Base-by-base conservation (phyloP, 2,329 filamentous ascomycete species). In the Cylindrodendrum hubeiense region DNA sequence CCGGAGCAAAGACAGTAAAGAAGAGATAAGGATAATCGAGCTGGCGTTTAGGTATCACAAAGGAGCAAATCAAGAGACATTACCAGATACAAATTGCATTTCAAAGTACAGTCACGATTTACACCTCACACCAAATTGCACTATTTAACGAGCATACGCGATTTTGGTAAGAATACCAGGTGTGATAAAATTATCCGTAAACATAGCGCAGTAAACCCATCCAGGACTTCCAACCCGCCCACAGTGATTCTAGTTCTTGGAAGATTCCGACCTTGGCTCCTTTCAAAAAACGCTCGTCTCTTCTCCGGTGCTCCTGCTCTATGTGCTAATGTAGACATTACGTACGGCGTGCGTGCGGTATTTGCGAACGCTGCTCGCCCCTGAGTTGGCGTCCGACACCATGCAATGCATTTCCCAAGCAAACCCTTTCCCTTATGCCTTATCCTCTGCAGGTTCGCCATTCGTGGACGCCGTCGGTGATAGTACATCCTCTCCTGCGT, bases 241-340 rank as follows among this genome's bases (percentile, higher is more conserved):
- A 44, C 50, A 55, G 43, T 54, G 26, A 43, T 60, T 64, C 56
- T 64, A 64, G 56, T 60, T 64, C 50, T 49, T 47, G 43, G 41
- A 41, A 64, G 61, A 64, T 64, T 54, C 37, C 37, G n/a, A 41
- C 24, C 54, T 34, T 49, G 52, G 33, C 51, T 67, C 67, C 63
- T 41, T 64, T 67, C 46, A 73, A 67, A 67, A 61, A 57, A 63
- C 56, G 54, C 49, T 49, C 62, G 66, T 63, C 69, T 66, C 37
- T 46, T 46, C 30, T 24, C 46, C 37, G 51, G 54, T 58, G 47
- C 34, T 43, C 60, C 63, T 60, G 63, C 62, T 68, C 63, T 72
- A 75, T 70, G 53, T 74, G 63, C 64, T 71, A 63, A 69, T 76
- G 69, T 79, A 80, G 72, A 80, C 78, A 80, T 80, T 80, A 80